Base-by-base conservation (phyloP, 225 moss, liverwort and hornwort species). In the Bryoerythrophyllum caledonicum region DNA sequence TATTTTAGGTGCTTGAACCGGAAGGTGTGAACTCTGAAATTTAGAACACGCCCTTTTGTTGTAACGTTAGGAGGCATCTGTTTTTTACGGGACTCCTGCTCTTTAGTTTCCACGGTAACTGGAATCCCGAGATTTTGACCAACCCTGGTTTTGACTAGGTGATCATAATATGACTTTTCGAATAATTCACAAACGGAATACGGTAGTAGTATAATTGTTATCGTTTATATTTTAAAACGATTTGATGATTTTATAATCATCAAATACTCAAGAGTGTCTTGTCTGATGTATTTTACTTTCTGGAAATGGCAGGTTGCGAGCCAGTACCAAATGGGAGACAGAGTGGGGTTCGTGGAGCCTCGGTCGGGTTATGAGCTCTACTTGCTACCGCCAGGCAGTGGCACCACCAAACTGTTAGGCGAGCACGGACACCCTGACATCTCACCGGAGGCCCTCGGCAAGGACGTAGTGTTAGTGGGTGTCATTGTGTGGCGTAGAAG, bases 401-500 rank as follows among this genome's bases (percentile, higher is more conserved):
- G 87, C 69, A 93, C 91, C 77, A 79, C 86, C 58, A 87, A 92
- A 72, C 81, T 89, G n/a, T 80, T 93, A 60, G 78, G 80, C 78
- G 91, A 90, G 75, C 82, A 90, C 76, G 90, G 90, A 75, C 82
- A 90, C 68, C 71, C 81, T 66, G 78, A 79, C 77, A 67, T 81
- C 24, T 70, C 75, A 46, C 57, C 82, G 74, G 82, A 82, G 82
- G 67, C 84, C 64, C 79, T 70, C 56, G 76, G 63, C 81, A 88
- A 80, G 78, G 87, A 89, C 79, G 91, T 91, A 85, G 82, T 86
- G 77, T 83, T 92, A 84, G 91, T 93, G 74, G 93, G 93, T 81
- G 96, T 96, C 71, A 86, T 96, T 82, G 96, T 96, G 79, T 93
- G 96, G 96, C 96, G 96, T 82, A 93, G 85, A 91, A 87, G 84